Evolutionary conservation across 768 basidiomycete species (phyloP).

Genomic region (Russula abietina): DNA sequence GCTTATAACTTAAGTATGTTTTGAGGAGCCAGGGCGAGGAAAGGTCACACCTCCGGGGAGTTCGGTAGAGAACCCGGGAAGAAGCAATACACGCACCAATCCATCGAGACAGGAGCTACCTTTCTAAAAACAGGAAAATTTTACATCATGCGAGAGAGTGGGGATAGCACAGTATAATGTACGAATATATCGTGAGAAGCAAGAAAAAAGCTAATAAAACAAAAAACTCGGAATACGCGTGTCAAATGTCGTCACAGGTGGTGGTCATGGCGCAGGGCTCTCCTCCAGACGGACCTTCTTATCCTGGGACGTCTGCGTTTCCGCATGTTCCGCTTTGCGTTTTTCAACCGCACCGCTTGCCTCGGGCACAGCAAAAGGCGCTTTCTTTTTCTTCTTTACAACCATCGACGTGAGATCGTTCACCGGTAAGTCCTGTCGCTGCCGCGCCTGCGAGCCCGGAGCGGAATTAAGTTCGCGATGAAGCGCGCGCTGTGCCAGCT

Average conservation of each 20-base stretch:
- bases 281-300: constrained; percentile 65
- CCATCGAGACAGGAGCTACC: constrained; percentile 43
- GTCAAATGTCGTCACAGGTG: not conserved
- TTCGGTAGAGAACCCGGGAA: constrained; percentile 68
- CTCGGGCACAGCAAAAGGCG: constrained; percentile 31
- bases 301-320: constrained; percentile 41
- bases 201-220: not conserved
- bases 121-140: constrained; percentile 34
- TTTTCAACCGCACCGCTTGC: constrained; percentile 37
- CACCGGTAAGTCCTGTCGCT: constrained; percentile 41
- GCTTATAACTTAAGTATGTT: constrained; percentile 98
- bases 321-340: constrained; percentile 65
- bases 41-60: constrained; percentile 82
- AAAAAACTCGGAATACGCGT: not conserved
- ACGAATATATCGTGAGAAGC: constrained; percentile 1
- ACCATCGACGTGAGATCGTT: constrained; percentile 84
- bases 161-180: constrained; percentile 9
- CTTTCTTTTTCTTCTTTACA: constrained; percentile 76
- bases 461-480: constrained; percentile 60
- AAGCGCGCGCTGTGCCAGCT: constrained; percentile 61
- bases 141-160: not conserved
- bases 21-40: constrained; percentile 64
- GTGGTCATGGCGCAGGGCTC: constrained; percentile 24
- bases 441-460: constrained; percentile 32
- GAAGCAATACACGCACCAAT: constrained; percentile 65